Evolutionary conservation across 768 basidiomycete genomes (phyloP).

Genomic region (Russula emetica): DNA sequence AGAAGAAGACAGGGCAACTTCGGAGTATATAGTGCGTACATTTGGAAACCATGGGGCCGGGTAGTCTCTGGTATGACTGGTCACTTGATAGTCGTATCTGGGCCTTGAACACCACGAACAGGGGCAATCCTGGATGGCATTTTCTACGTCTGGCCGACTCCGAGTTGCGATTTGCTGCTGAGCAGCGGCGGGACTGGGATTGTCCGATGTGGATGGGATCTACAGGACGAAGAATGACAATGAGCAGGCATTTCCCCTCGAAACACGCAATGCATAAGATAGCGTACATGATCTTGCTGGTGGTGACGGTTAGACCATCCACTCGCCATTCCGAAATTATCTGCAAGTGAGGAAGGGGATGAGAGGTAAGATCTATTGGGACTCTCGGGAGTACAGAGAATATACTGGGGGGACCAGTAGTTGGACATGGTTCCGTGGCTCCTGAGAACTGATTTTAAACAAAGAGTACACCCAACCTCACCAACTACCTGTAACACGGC

Average conservation of each 20-base stretch:
- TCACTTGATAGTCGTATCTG: too few species aligned
- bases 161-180: background rate
- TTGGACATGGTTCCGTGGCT: background rate
- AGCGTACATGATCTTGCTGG: background rate
- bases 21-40: background rate
- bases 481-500: too few species aligned
- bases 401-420: background rate
- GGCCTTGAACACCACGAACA: background rate
- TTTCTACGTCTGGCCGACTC: too few species aligned
- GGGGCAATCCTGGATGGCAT: background rate
- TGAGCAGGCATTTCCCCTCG: background rate
- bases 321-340: background rate
- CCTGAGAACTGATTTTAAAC: too few species aligned
- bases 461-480: too few species aligned
- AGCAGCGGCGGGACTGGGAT: background rate
- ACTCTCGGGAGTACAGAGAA: background rate
- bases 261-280: background rate
- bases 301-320: background rate
- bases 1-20: background rate
- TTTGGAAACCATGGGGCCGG: background rate
- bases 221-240: background rate
- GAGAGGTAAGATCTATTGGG: background rate
- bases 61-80: background rate
- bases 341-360: background rate
- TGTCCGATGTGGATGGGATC: background rate